phyloP scores from a whole-genome alignment of 176 grass and related monocot species.

The Ampelocalamus luodianensis region DNA sequence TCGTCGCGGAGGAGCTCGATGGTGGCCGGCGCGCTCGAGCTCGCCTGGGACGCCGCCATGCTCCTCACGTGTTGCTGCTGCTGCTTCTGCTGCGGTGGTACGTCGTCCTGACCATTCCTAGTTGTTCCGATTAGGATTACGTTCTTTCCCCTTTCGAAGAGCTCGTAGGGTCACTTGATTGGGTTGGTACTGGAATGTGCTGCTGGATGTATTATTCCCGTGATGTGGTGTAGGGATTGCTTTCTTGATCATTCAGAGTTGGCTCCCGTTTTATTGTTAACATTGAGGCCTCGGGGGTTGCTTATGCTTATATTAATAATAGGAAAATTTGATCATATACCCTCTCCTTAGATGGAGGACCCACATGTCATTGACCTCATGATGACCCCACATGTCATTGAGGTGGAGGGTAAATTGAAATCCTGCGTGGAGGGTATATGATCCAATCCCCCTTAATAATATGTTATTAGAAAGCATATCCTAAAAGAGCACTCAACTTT shows the following conservation, averaged over 20 bases:
- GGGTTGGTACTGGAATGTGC: slow-evolving; percentile 24
- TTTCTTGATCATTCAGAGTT: slow-evolving; percentile 13
- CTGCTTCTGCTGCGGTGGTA: slow-evolving; percentile 90
- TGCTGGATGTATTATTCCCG: not conserved
- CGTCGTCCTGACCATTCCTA: not conserved
- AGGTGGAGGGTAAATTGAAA: too few relatives aligned
- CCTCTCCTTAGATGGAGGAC: too few relatives aligned
- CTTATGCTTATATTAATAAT: not conserved
- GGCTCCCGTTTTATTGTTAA: not conserved
- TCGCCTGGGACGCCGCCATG: slow-evolving; percentile 59
- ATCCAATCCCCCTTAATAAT: too few relatives aligned
- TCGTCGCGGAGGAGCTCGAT: slow-evolving; percentile 8
- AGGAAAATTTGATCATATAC: too few relatives aligned
- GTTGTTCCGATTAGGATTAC: not conserved
- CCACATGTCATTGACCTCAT: too few relatives aligned
- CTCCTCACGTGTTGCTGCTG: slow-evolving; percentile 80
- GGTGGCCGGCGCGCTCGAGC: slow-evolving; percentile 35
- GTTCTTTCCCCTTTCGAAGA: not conserved
- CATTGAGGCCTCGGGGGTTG: too few relatives aligned
- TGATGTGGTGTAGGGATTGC: not conserved
- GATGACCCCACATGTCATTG: too few relatives aligned
- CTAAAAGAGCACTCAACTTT: too few relatives aligned
- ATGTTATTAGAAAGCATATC: too few relatives aligned
- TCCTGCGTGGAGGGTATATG: too few relatives aligned
- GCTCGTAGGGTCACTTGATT: not conserved